Evolutionary conservation across 2,329 filamentous ascomycete genomes (phyloP).

Genomic region (Exophiala phaeomuriformis): DNA sequence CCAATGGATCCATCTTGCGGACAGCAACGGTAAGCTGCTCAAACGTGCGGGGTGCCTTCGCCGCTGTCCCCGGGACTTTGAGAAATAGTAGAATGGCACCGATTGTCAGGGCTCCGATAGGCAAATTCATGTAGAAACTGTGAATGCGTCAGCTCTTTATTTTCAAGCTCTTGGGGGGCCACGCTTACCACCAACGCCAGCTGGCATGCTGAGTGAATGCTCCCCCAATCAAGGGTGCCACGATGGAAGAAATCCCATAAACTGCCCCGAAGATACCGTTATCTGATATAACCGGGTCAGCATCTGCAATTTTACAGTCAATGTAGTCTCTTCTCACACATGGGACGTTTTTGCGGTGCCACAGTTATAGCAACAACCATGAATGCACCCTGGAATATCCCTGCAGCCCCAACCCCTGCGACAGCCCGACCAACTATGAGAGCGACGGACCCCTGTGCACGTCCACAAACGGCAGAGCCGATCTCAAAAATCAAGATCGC

Average conservation of each 20-base stretch:
- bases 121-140: slow-evolving; percentile 27
- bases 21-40: slow-evolving; percentile 24
- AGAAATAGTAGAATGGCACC: slow-evolving; percentile 27
- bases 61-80: background rate
- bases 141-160: slow-evolving; percentile 23
- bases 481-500: slow-evolving; percentile 39
- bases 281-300: no score
- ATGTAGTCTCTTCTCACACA: slow-evolving; percentile 1
- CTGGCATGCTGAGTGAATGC: slow-evolving; percentile 31
- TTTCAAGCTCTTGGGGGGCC: background rate
- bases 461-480: slow-evolving; percentile 36
- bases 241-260: slow-evolving; percentile 22
- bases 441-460: slow-evolving; percentile 34
- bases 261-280: slow-evolving; percentile 31
- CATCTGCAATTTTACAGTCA: no score
- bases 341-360: slow-evolving; percentile 27
- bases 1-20: slow-evolving; percentile 30
- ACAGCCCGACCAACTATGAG: slow-evolving; percentile 39
- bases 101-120: slow-evolving; percentile 33
- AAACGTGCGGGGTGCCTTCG: slow-evolving; percentile 13
- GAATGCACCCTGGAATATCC: slow-evolving; percentile 35
- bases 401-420: slow-evolving; percentile 36
- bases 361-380: slow-evolving; percentile 28
- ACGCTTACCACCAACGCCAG: no score
- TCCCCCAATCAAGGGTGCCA: slow-evolving; percentile 39